phyloP scores from a whole-genome alignment of 331 rosid genomes.

The Acacia pycnantha region DNA sequence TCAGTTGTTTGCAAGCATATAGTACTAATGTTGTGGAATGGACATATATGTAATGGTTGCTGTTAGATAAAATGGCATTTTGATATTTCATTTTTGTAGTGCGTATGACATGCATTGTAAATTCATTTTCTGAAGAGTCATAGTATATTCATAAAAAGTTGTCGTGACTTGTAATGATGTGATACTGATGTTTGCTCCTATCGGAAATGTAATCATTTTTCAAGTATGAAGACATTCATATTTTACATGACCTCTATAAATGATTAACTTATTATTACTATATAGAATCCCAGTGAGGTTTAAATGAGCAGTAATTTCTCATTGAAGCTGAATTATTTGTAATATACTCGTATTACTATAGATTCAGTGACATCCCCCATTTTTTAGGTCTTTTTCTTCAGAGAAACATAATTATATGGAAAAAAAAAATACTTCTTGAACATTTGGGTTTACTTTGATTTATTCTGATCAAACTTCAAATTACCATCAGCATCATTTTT shows the following conservation, averaged over 20 bases:
- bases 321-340: not conserved
- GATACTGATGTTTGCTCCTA: not conserved
- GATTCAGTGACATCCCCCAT: not conserved
- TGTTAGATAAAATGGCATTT: not conserved
- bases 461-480: constrained; percentile 9
- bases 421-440: not conserved
- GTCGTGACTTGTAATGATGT: not conserved
- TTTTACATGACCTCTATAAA: not conserved
- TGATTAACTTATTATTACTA: not conserved
- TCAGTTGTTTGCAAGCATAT: not conserved
- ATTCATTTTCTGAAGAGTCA: not conserved
- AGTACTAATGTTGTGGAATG: not conserved
- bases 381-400: not conserved
- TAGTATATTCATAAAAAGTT: not conserved
- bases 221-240: not conserved
- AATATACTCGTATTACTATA: not conserved
- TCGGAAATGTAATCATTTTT: not conserved
- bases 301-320: not conserved
- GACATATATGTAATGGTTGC: not conserved
- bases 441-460: constrained; percentile 4
- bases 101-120: not conserved
- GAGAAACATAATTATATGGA: not conserved
- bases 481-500: not conserved
- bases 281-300: not conserved
- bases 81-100: not conserved